These are phyloP conservation scores for Ceratocystis albifundus DNA, from an alignment of 2,329 filamentous ascomycete species.

Conservation along the genomic window DNA sequence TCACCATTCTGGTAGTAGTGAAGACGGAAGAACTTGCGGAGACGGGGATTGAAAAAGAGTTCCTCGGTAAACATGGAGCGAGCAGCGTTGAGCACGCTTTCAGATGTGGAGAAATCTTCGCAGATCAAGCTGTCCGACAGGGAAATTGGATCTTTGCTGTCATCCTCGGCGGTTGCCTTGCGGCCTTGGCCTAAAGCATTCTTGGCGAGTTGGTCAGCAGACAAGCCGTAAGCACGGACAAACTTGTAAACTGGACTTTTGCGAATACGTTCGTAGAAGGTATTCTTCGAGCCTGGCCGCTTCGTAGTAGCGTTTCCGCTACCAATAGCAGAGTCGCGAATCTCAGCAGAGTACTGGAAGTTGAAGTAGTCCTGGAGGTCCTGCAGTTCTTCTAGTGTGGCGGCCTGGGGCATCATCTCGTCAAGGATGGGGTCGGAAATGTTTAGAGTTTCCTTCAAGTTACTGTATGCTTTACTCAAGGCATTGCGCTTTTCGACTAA, in stretches of 20 bases:
- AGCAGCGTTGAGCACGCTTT: conserved; percentile 64
- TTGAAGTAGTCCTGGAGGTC: conserved; percentile 94
- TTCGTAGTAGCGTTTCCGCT: conserved; percentile 55
- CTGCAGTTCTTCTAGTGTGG: conserved; percentile 88
- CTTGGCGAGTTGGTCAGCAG: conserved; percentile 74
- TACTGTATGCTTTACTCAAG: conserved; percentile 66
- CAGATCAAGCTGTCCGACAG: conserved; percentile 70
- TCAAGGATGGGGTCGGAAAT: conserved; percentile 66
- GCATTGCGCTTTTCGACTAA: conserved; percentile 84
- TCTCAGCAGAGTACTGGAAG: conserved; percentile 75
- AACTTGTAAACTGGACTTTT: conserved; percentile 68
- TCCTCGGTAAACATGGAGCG: conserved; percentile 88
- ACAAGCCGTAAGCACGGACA: conserved; percentile 81
- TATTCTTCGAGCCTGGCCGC: conserved; percentile 71
- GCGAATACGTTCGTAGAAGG: conserved; percentile 72
- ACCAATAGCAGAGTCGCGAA: conserved; percentile 65
- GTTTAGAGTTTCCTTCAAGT: conserved; percentile 49
- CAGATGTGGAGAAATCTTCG: conserved; percentile 61
- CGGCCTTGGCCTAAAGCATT: conserved; percentile 71
- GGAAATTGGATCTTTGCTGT: conserved; percentile 66
- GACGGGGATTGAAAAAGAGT: conserved; percentile 71
- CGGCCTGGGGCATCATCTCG: conserved; percentile 66
- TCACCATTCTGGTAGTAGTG: conserved; percentile 74
- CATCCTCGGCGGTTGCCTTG: conserved; percentile 75
- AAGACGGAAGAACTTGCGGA: conserved; percentile 75